Conservation (phyloP, 2,329 filamentous ascomycete genomes). For the Aureobasidium pullulans region DNA sequence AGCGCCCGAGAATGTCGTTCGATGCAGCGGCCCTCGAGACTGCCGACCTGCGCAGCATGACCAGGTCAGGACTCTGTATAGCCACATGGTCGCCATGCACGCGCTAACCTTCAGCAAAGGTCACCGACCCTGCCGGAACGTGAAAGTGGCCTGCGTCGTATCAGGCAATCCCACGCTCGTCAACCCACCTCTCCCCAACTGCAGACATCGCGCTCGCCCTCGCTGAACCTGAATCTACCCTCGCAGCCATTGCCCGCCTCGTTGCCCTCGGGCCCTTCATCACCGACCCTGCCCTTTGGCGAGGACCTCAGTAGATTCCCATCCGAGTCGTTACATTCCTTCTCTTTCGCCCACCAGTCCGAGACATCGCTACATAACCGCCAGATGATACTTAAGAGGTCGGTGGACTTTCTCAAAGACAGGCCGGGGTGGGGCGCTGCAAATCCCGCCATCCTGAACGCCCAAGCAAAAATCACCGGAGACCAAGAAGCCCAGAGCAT, state of each 20-base stretch:
- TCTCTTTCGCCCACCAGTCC: constrained; percentile 93
- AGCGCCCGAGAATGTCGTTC: constrained; percentile 10
- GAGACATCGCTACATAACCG: constrained; percentile 87
- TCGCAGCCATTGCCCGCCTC: constrained; percentile 45
- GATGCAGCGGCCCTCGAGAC: constrained; percentile 6
- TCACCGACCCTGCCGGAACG: constrained; percentile 19
- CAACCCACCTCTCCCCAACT: constrained; percentile 55
- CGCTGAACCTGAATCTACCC: constrained; percentile 60
- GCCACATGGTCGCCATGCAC: neutral
- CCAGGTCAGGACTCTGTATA: neutral
- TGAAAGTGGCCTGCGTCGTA: constrained; percentile 69
- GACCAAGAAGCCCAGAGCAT: constrained; percentile 84
- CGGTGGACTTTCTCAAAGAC: constrained; percentile 94
- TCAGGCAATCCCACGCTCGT: constrained; percentile 75
- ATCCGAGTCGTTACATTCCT: constrained; percentile 92
- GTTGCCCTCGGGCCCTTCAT: constrained; percentile 56
- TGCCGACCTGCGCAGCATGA: constrained; percentile 9
- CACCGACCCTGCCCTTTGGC: constrained; percentile 62
- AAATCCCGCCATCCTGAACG: constrained; percentile 69
- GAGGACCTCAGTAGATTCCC: constrained; percentile 92
- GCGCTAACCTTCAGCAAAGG: neutral
- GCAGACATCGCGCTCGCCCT: constrained; percentile 52
- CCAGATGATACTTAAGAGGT: constrained; percentile 86
- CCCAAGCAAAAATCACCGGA: constrained; percentile 72
- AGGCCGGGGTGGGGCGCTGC: constrained; percentile 73